Conservation (phyloP, 2,329 filamentous ascomycete genomes). For the Penicillium sp. region DNA sequence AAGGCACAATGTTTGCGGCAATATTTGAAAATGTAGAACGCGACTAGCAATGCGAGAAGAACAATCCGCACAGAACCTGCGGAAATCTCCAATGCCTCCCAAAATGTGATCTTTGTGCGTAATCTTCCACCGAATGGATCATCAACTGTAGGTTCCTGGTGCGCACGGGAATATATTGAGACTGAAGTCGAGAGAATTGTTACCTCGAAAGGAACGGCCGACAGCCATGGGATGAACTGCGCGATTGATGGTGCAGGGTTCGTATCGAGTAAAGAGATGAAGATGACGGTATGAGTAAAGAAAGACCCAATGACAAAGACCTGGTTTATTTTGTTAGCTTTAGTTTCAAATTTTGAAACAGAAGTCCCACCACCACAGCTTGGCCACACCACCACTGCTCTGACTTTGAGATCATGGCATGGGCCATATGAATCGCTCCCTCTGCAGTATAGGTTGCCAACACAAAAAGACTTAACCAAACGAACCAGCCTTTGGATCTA, state of each 20-base stretch:
- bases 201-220: conserved; percentile 71
- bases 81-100: neutral
- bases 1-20: neutral
- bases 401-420: conserved; percentile 65
- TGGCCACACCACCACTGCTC: conserved; percentile 81
- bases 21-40: conserved; percentile 57
- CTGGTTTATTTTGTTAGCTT: conserved; percentile 48
- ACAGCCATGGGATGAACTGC: conserved; percentile 76
- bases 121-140: conserved; percentile 46
- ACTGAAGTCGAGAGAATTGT: conserved; percentile 69
- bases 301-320: conserved; percentile 81
- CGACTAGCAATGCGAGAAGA: conserved; percentile 60
- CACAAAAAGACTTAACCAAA: conserved; percentile 68
- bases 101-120: conserved; percentile 22
- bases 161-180: conserved; percentile 65
- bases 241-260: conserved; percentile 75
- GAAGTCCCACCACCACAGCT: conserved; percentile 64
- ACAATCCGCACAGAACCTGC: conserved; percentile 68
- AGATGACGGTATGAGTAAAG: conserved; percentile 81
- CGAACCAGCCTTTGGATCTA: conserved; percentile 65
- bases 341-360: neutral
- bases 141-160: conserved; percentile 61
- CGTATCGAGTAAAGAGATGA: conserved; percentile 83
- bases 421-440: conserved; percentile 68
- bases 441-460: conserved; percentile 74